A percentile compares a stretch with the other conserved stretches of the same genome.
Conservation (phyloP, 306 rosid species). For the Cercis canadensis region DNA sequence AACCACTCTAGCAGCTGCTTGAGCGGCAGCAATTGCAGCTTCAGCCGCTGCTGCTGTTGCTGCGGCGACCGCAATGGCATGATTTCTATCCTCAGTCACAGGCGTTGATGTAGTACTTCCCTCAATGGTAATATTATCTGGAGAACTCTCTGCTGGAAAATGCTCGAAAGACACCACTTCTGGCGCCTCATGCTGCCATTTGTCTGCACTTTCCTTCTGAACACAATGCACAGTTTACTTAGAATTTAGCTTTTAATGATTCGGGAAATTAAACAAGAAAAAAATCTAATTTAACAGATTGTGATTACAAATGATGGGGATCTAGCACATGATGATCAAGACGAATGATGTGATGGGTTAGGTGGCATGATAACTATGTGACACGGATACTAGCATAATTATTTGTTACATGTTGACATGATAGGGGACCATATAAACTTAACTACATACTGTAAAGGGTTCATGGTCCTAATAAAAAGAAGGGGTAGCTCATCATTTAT, state of each 20-base stretch:
- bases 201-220: constrained; percentile 53
- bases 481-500: constrained; percentile 32
- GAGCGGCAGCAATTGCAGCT: constrained; percentile 84
- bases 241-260: constrained; percentile 23
- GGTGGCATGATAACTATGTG: constrained; percentile 65
- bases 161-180: constrained; percentile 84
- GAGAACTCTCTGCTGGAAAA: constrained; percentile 77
- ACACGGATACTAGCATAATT: constrained; percentile 44
- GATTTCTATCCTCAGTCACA: constrained; percentile 58
- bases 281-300: background rate
- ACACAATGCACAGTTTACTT: constrained; percentile 7
- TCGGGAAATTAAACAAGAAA: background rate
- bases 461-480: constrained; percentile 40
- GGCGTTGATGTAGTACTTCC: constrained; percentile 67
- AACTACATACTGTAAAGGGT: constrained; percentile 34
- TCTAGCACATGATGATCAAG: constrained; percentile 47
- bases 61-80: constrained; percentile 74
- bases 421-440: constrained; percentile 68
- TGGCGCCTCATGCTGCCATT: constrained; percentile 65
- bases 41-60: constrained; percentile 89
- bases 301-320: constrained; percentile 46
- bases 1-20: constrained; percentile 87
- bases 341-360: constrained; percentile 58
- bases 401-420: constrained; percentile 50
- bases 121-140: constrained; percentile 59